phyloP scores from a whole-genome alignment of 2,329 filamentous ascomycete species.

The Fusarium chlamydosporum region DNA sequence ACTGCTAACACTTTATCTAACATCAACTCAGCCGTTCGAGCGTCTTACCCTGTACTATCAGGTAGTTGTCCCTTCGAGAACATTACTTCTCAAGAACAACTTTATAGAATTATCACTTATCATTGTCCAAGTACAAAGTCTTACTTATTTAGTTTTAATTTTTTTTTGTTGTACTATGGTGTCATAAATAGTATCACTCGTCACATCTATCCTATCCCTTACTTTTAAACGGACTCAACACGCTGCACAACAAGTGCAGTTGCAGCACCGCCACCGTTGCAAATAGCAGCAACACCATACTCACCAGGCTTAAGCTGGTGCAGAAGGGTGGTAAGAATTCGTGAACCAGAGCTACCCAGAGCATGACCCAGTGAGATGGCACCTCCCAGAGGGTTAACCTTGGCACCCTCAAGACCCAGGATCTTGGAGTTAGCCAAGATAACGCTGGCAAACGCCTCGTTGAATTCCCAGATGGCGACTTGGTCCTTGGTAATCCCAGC shows the following conservation, averaged over 20 bases:
- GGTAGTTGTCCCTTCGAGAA: neutral
- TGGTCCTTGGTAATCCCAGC: slow-evolving; percentile 93
- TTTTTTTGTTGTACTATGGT: slow-evolving; percentile 12
- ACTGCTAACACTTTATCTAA: neutral
- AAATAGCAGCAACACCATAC: slow-evolving; percentile 96
- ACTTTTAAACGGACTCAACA: slow-evolving; percentile 69
- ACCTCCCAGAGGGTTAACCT: slow-evolving; percentile 89
- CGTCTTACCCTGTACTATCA: neutral
- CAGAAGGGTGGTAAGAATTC: slow-evolving; percentile 89
- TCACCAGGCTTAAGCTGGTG: slow-evolving; percentile 93
- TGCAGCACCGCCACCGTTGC: slow-evolving; percentile 94
- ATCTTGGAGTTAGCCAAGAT: slow-evolving; percentile 97
- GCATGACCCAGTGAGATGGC: slow-evolving; percentile 94
- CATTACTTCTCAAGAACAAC: neutral
- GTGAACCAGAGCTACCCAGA: slow-evolving; percentile 90
- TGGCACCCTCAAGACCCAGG: slow-evolving; percentile 81
- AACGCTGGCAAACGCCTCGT: slow-evolving; percentile 96
- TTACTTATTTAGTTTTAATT: neutral
- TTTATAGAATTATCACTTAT: neutral
- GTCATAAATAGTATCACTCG: neutral
- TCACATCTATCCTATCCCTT: neutral
- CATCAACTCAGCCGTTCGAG: neutral
- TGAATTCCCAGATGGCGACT: slow-evolving; percentile 97
- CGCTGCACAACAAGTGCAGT: slow-evolving; percentile 93
- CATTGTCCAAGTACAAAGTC: too few relatives aligned